Base-by-base conservation (phyloP, 495 filamentous ascomycete genomes). In the Penicillium taxi region DNA sequence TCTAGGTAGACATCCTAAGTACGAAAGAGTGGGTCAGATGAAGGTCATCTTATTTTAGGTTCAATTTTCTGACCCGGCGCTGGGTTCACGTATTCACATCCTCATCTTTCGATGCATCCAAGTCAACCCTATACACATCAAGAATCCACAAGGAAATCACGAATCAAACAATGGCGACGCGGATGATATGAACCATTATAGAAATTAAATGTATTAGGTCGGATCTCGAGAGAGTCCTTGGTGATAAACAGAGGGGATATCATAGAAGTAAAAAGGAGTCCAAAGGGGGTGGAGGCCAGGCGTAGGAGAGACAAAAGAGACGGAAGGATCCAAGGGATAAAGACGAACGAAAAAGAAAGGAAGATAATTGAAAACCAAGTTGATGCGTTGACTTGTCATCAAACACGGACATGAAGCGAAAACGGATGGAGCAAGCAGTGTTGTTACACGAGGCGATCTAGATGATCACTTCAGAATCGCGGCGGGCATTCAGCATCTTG, bases 371-470 rank as follows among this genome's bases (percentile, higher is more conserved):
- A 50, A 53, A 52, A 43, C 55, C 52, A 53, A 57, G 61, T 61
- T 64, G 61, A 59, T 63, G 63, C 61, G 56, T 68, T 61, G 53
- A 60, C 55, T 67, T 44, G 56, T 68, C 63, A 61, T 65, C 53
- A 68, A 60, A 64, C 53, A 56, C 50, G 58, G 51, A 64, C 55
- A 64, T 61, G 56, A 59, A 57, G 45, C 56, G 55, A 57, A 52
- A 49, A 35, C 45, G 47, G 45, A 48, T 42, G 49, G 47, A 55
- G 54, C 48, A 44, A 61, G 37, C n/a, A n/a, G 51, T 64, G 55
- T 64, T 68, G 41, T n/a, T 66, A 66, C 64, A 63, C 45, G 48
- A 65, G 54, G 51, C 11, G 23, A 27, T 32, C 21, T 24, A 25
- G 27, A 32, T 37, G n/a, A n/a, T n/a, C n/a, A n/a, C n/a, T n/a